Conservation (phyloP, 495 filamentous ascomycete genomes). For the Usnea hakonensis region DNA sequence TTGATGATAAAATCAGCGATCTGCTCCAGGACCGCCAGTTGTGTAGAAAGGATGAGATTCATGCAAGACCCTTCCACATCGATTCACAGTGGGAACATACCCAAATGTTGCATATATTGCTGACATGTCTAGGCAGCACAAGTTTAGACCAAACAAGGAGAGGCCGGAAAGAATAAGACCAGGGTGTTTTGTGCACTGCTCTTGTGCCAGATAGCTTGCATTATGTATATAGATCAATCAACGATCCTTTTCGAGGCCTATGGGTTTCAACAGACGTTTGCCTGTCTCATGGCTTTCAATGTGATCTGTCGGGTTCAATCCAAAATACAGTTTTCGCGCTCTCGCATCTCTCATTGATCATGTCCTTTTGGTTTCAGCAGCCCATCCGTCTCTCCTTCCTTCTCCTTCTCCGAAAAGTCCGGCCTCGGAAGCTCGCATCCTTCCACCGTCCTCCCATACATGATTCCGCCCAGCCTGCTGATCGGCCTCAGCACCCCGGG, state of each 20-base stretch:
- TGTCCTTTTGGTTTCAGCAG: constrained; percentile 36
- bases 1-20: background rate
- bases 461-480: constrained; percentile 74
- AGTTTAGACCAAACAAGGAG: background rate
- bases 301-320: background rate
- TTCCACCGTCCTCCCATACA: constrained; percentile 64
- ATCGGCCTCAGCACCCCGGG: constrained; percentile 65
- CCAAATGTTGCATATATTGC: constrained; percentile 9
- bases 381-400: constrained; percentile 36
- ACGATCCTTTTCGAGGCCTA: constrained; percentile 11
- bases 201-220: constrained; percentile 13
- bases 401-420: constrained; percentile 49
- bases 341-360: constrained; percentile 24
- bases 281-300: background rate
- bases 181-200: background rate
- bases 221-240: constrained; percentile 18
- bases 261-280: constrained; percentile 9
- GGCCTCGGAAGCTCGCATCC: constrained; percentile 72
- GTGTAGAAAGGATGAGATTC: background rate
- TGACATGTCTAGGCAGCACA: constrained; percentile 13
- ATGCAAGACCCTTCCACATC: background rate
- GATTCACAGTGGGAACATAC: background rate
- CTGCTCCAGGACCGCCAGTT: background rate
- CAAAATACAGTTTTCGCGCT: background rate
- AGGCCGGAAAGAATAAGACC: background rate